Evolutionary conservation across 106 monocot species (phyloP).

Genomic region (Dendrobium officinale): DNA sequence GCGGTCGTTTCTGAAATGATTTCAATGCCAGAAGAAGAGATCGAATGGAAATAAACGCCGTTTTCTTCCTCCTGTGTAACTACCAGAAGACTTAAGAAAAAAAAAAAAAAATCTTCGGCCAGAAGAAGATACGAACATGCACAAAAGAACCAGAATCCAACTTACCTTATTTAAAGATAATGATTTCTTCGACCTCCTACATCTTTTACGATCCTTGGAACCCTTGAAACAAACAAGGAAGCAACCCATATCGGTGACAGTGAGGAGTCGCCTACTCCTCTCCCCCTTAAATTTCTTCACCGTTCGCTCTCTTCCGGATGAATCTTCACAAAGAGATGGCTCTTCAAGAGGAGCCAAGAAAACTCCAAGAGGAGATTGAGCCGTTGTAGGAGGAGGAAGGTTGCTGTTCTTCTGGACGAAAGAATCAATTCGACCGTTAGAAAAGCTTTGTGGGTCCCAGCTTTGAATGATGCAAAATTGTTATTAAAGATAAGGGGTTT

Average conservation of each 20-base stretch:
- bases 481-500: neutral
- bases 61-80: neutral
- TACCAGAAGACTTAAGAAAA: neutral
- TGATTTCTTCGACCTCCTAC: constrained; percentile 2
- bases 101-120: neutral
- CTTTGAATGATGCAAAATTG: neutral
- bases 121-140: neutral
- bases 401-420: neutral
- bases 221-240: constrained; percentile 13
- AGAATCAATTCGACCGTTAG: constrained; percentile 4
- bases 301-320: neutral
- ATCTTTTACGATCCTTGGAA: neutral
- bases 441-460: neutral
- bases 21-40: constrained; percentile 1
- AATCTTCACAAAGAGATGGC: neutral
- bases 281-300: neutral
- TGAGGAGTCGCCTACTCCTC: neutral
- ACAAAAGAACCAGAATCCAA: neutral
- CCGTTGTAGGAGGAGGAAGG: neutral
- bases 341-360: neutral
- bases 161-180: neutral
- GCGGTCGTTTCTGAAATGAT: constrained; percentile 1
- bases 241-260: constrained; percentile 9
- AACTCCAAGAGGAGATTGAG: neutral
- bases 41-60: neutral